Base-by-base conservation (phyloP, 352 stramenopile genomes). In the Phytophthora sansomeana region DNA sequence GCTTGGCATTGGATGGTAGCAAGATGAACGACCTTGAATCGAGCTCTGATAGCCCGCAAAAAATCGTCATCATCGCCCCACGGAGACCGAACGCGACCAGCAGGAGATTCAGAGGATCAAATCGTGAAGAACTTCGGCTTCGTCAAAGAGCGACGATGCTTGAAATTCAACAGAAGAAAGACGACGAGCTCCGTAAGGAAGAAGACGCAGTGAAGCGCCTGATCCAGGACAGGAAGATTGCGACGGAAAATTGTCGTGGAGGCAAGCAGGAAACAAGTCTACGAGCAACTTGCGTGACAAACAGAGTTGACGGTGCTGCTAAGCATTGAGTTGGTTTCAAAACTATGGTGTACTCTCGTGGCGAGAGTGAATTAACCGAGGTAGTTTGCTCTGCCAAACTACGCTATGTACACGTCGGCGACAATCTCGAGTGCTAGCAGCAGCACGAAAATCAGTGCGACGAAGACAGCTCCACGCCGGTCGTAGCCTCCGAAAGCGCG, bases 111-210 rank as follows among this genome's bases (percentile, higher is more conserved):
- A 65, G 49, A 35, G 46, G 51, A 29, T 63, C 60, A 0, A 60
- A 57, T 19, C 62, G 67, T 2, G 67, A 76, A 3, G 76, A 87
- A 26, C 49, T 85, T 24, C 63, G 72, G 16, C 56, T 61, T 24
- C 72, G 74, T 39, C 79, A 89, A 52, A 72, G 61, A 48, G 52
- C 73, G 1, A 78, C 77, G 4, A 81, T 85, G 47, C 72, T 52
- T 16, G 73, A 84, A 24, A 58, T 79, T 2, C 77, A 87, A 52
- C 50, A 57, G 11, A 82, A 83, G 51, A 88, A 88, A 42, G 68
- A 81, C 17, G 67, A 85, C 8, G 77, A 82, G 29, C 3, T 78
- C 1, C 70, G 75, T 6, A 77, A 78, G 29, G 64, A 83, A 43
- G 67, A 85, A n/a, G 63, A 72, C 14, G 60, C 46, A 4, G 51